Percentiles rank a stretch among this genome's conserved stretches.
These are phyloP conservation scores for Endocalyx cinctus DNA, from an alignment of 2,329 filamentous ascomycete genomes.

Conservation along the genomic window DNA sequence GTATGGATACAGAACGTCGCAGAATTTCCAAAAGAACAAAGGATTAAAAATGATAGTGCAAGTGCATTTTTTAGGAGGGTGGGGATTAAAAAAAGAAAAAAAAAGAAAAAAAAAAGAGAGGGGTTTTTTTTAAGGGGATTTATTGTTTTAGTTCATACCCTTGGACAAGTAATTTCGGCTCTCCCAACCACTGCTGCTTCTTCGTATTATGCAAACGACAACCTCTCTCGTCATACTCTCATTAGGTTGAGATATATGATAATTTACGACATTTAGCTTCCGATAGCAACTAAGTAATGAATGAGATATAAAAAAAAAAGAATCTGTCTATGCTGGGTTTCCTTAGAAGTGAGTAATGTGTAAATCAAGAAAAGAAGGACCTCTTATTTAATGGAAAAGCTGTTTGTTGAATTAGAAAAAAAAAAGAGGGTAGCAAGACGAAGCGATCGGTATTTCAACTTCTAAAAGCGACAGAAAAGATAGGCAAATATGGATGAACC, in stretches of 20 bases:
- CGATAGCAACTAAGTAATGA: not conserved
- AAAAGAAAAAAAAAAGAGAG: conserved; percentile 6
- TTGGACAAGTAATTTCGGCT: conserved; percentile 17
- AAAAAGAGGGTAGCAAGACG: too few species aligned
- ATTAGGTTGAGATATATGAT: conserved; percentile 23
- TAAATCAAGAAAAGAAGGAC: too few species aligned
- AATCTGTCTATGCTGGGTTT: too few species aligned
- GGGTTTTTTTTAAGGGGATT: conserved; percentile 11
- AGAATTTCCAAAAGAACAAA: not conserved
- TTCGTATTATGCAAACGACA: conserved; percentile 18
- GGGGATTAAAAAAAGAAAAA: conserved; percentile 3
- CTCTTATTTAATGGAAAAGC: too few species aligned
- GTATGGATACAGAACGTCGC: too few species aligned
- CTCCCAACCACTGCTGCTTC: conserved; percentile 15
- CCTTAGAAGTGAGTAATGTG: too few species aligned
- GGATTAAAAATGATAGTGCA: not conserved
- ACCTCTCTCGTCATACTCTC: conserved; percentile 21
- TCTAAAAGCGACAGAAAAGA: too few species aligned
- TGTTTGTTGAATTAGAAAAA: too few species aligned
- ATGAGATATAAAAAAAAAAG: too few species aligned
- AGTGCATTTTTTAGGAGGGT: too few species aligned
- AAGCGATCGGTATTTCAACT: too few species aligned
- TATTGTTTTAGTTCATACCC: conserved; percentile 27
- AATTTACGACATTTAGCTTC: conserved; percentile 21
- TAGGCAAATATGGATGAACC: too few species aligned